Percentiles rank a stretch among this genome's conserved stretches.
phyloP scores from a whole-genome alignment of 164 flowering plant genomes.

The Nelumbo lutea region DNA sequence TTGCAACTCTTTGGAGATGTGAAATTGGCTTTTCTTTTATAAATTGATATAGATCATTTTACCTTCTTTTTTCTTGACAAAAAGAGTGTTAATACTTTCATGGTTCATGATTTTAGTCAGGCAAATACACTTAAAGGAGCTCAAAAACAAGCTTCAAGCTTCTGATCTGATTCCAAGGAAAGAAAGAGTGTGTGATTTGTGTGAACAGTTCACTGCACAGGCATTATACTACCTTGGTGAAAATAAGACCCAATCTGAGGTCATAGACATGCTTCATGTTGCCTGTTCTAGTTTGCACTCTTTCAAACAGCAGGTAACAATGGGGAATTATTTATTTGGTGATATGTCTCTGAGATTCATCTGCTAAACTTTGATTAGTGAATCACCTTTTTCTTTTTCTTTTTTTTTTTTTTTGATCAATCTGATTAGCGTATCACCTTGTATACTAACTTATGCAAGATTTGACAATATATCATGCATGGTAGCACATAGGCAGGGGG shows the following conservation, averaged over 20 bases:
- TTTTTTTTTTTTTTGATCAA: too few relatives aligned
- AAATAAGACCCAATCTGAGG: conserved; percentile 64
- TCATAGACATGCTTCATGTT: conserved; percentile 47
- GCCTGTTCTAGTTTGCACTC: conserved; percentile 50
- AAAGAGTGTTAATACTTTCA: background rate
- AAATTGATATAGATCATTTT: background rate
- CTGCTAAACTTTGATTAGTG: too few relatives aligned
- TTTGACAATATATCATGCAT: too few relatives aligned
- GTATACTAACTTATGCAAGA: too few relatives aligned
- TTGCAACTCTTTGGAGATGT: background rate
- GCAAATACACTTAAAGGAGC: conserved; percentile 18
- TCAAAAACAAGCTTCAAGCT: conserved; percentile 16
- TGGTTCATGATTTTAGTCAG: conserved; percentile 21
- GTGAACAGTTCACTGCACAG: conserved; percentile 56
- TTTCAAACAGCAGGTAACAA: conserved; percentile 50
- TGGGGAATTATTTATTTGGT: too few relatives aligned
- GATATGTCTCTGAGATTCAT: too few relatives aligned
- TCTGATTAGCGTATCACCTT: too few relatives aligned
- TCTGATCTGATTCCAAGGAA: conserved; percentile 22
- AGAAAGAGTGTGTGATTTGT: conserved; percentile 50
- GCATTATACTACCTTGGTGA: conserved; percentile 53
- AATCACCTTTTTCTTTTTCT: too few relatives aligned
- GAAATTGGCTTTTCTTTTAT: background rate
- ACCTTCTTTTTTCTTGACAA: background rate
- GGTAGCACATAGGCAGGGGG: too few relatives aligned